phyloP scores from a whole-genome alignment of 306 rosid genomes.

The Inga laurina region DNA sequence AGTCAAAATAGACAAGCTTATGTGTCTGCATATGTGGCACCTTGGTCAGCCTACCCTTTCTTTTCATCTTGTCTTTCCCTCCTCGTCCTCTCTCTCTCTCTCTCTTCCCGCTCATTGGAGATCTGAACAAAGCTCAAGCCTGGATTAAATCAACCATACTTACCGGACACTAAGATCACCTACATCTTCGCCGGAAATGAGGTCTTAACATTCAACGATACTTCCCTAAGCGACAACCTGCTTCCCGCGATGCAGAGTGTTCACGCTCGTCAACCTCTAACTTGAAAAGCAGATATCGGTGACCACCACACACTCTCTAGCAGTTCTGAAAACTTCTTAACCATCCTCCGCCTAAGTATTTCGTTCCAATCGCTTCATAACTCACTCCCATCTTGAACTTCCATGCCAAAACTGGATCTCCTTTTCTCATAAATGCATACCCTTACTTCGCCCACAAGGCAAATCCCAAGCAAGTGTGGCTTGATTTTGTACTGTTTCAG shows the following conservation, averaged over 20 bases:
- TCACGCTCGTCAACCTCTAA: conserved; percentile 54
- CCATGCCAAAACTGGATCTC: conserved; percentile 82
- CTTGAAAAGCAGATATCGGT: conserved; percentile 72
- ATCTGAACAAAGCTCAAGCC: conserved; percentile 55
- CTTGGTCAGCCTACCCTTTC: too few species aligned
- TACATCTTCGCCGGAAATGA: conserved; percentile 92
- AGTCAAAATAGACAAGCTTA: too few species aligned
- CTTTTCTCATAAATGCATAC: conserved; percentile 87
- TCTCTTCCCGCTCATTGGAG: not conserved
- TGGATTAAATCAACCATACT: conserved; percentile 79
- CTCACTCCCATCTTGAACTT: conserved; percentile 66
- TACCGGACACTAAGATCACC: conserved; percentile 79
- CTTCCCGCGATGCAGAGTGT: conserved; percentile 89
- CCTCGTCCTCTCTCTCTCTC: too few species aligned
- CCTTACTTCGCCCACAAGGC: conserved; percentile 91
- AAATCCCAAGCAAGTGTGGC: conserved; percentile 65
- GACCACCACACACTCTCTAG: conserved; percentile 79
- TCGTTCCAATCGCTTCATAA: conserved; percentile 59
- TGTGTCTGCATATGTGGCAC: too few species aligned
- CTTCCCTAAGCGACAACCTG: conserved; percentile 53
- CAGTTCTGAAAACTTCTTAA: conserved; percentile 49
- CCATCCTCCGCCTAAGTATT: conserved; percentile 56
- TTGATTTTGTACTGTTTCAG: conserved; percentile 82
- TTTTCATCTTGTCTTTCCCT: too few species aligned
- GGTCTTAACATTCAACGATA: conserved; percentile 82